A percentile compares a stretch with the other conserved stretches of the same genome.
Evolutionary conservation across 139 green algal species (phyloP).

Genomic region (Eudorina sp.): DNA sequence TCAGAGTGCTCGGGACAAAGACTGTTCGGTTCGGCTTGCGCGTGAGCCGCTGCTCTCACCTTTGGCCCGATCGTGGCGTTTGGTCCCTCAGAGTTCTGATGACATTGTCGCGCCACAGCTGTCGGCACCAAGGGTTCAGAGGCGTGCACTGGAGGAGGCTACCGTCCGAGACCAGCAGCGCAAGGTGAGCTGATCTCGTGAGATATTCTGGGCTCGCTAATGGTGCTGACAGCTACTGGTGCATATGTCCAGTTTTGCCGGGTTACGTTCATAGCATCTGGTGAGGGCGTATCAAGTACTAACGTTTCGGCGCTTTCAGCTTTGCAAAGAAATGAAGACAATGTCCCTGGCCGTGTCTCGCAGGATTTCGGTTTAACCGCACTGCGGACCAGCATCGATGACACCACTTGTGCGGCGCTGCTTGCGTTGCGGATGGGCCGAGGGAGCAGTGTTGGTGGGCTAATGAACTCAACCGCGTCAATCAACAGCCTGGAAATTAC

Average conservation of each 20-base stretch:
- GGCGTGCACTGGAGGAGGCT: background rate
- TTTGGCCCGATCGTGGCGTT: background rate
- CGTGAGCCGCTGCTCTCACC: background rate
- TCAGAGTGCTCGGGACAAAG: too few relatives aligned
- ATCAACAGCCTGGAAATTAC: background rate
- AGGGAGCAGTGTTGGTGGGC: conserved; percentile 11
- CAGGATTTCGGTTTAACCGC: conserved; percentile 3
- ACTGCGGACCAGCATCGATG: conserved; percentile 1
- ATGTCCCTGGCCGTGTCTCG: background rate
- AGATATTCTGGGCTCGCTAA: background rate
- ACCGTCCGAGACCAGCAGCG: background rate
- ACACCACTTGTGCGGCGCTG: background rate
- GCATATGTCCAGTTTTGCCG: background rate
- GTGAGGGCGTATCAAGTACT: too few relatives aligned
- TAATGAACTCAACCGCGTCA: background rate
- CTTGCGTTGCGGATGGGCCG: conserved; percentile 10
- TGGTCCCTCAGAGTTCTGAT: background rate
- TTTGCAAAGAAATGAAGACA: background rate
- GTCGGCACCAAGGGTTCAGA: background rate
- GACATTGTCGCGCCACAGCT: conserved; percentile 5
- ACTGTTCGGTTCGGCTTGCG: too few relatives aligned
- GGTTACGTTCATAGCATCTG: background rate
- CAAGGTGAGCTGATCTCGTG: background rate
- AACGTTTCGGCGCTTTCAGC: too few relatives aligned
- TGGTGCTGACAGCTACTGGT: background rate